phyloP scores from a whole-genome alignment of 176 grass and related monocot genomes.

The Avena atlantica region DNA sequence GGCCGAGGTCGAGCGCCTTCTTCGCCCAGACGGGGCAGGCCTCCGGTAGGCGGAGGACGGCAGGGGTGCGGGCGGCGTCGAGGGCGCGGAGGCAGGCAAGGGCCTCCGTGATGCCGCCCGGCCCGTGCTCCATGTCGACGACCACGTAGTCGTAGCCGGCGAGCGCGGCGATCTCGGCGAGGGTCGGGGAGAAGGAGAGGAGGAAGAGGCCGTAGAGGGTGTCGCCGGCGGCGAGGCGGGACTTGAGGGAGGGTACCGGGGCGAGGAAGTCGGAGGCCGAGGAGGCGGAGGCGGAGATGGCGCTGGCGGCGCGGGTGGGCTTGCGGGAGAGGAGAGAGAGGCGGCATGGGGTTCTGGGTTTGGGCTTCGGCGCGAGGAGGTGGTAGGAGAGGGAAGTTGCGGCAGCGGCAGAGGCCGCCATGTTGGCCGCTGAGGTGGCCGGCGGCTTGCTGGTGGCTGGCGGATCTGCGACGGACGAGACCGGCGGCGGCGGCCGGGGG shows the following conservation, averaged over 20 bases:
- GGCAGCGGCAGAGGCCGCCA: conserved; percentile 33
- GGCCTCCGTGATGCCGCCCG: conserved; percentile 76
- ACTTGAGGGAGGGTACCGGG: conserved; percentile 56
- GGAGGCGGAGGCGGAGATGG: conserved; percentile 37
- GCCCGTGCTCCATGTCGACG: conserved; percentile 93
- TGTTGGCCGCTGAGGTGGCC: conserved; percentile 20
- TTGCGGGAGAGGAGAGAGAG: conserved; percentile 34
- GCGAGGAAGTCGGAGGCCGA: conserved; percentile 40
- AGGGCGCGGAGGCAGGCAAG: conserved; percentile 89
- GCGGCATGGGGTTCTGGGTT: conserved; percentile 16
- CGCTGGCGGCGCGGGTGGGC: not conserved
- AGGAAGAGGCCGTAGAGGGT: conserved; percentile 92
- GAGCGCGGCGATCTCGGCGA: conserved; percentile 81
- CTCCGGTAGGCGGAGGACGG: conserved; percentile 79
- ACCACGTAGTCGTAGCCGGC: conserved; percentile 94
- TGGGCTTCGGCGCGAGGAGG: conserved; percentile 32
- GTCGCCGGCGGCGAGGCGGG: conserved; percentile 64
- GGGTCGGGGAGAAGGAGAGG: conserved; percentile 79
- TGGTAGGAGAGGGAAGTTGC: conserved; percentile 40
- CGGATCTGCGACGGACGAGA: conserved; percentile 44
- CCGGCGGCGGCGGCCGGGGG: conserved; percentile 1
- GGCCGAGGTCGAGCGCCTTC: conserved; percentile 93
- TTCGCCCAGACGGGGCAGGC: conserved; percentile 76
- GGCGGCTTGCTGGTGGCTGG: conserved; percentile 34
- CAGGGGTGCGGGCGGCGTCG: conserved; percentile 66